Base-by-base conservation (phyloP, 768 basidiomycete genomes). In the Amanita phalloides region DNA sequence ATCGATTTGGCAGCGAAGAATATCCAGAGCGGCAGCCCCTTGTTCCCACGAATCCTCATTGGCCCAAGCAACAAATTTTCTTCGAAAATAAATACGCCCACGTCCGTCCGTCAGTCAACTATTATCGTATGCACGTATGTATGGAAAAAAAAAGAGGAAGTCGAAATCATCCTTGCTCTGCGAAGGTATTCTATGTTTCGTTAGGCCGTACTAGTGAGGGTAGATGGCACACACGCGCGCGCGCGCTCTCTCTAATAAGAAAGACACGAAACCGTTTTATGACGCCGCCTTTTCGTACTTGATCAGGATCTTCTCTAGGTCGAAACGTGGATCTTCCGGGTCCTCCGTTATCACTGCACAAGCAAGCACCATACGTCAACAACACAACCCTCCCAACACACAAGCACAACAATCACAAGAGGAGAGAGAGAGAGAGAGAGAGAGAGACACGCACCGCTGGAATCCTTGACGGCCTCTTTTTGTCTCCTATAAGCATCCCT, bases 241-340 rank as follows among this genome's bases (percentile, higher is more conserved):
- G 23, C 23, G 23, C 23, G 2, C 23, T 25, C 17, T 17, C 17
- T 17, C 17, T 17, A 17, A 17, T 17, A 17, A 17, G 23, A 25
- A 4, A 4, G 41, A 32, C 11, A 6, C 1, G 13, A 8, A 35
- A 35, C 23, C 1, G 6, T 32, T n/a, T 33, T 44, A 65, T 72
- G 71, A 83, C 75, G 71, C 77, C 59, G 79, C 80, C 63, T 75
- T 80, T 68, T 89, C 88, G 77, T 81, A 83, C 64, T 82, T 79
- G 41, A 76, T 74, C 64, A 90, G 62, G 54, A 96, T 70, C 69
- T 91, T 91, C 76, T 98, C 95, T 65, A 97, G 75, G 75, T 97
- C 93, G 70, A 97, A 99, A 57, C 79, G 82, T 49, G 95, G 91
- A 69, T 97, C 84, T 60, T 97, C 95, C 38, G 93, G 90, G 75